Base-by-base conservation (phyloP, 2,329 filamentous ascomycete species). In the Beauveria pseudobassiana region DNA sequence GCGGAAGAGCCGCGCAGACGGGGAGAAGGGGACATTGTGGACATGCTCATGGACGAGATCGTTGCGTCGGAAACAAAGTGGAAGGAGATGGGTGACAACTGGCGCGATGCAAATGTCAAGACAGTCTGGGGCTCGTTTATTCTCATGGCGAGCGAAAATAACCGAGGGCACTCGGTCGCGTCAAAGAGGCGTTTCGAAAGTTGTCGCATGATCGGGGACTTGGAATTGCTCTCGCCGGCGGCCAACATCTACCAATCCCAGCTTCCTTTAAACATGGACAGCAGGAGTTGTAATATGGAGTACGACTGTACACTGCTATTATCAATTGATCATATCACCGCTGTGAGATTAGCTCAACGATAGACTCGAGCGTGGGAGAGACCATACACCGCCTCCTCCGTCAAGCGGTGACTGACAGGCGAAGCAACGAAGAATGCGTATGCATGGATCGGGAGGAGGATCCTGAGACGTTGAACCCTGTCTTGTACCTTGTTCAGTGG, bases 71-170 rank as follows among this genome's bases (percentile, higher is more conserved):
- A 85, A 65, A 77, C 78, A 4, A 73, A 77, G 62, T 85, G 82
- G 81, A 78, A 75, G 65, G 74, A 72, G 1, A 67, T 72, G 62
- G 80, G 79, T 1, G 75, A 78, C 46, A 67, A 66, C 20, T 87
- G 84, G 81, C 75, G 75, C 63, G 78, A 85, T 56, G 72, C 78
- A 50, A 76, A 82, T 66, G 78, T 86, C 10, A 79, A 83, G 63
- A 78, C 78, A 56, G 82, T 87, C 65, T 87, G 85, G 85, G 85
- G 84, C 0, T 86, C 80, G 63, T 81, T 79, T 45, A 73, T 88
- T 54, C 68, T 88, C 49, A 74, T 87, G 75, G 83, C 83, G 18
- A 79, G 70, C 78, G 75, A 66, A 62, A 51, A 42, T 67, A 20
- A 38, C 4, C 22, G 8, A 58, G 28, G 43, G 55, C 24, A 16